Percentiles rank a stretch among this genome's conserved stretches.
These are phyloP conservation scores for Hypoxylon sp. DNA, from an alignment of 2,329 filamentous ascomycete species.

Conservation along the genomic window DNA sequence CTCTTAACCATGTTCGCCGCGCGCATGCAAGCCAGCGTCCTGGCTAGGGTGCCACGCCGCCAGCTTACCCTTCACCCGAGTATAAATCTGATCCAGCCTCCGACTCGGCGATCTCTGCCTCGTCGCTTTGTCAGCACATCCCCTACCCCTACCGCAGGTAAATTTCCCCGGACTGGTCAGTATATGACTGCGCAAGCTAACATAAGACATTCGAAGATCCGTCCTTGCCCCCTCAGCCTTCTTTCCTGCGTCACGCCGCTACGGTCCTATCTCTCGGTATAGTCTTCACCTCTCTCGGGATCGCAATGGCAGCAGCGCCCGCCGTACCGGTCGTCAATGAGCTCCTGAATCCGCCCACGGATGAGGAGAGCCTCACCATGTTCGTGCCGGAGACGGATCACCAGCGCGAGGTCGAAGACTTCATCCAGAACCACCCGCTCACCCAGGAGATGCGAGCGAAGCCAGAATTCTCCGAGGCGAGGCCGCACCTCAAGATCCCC, in stretches of 20 bases:
- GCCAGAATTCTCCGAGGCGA: conserved; percentile 77
- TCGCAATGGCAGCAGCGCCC: conserved; percentile 69
- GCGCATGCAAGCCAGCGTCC: conserved; percentile 41
- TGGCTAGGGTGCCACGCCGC: conserved; percentile 35
- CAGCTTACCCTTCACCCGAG: conserved; percentile 30
- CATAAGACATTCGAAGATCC: conserved; percentile 30
- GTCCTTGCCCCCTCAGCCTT: conserved; percentile 49
- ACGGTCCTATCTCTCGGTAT: conserved; percentile 62
- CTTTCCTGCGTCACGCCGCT: conserved; percentile 61
- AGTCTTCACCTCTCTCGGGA: conserved; percentile 64
- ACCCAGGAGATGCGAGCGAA: conserved; percentile 75
- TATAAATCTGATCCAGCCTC: conserved; percentile 38
- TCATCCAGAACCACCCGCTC: conserved; percentile 82
- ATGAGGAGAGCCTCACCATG: conserved; percentile 78
- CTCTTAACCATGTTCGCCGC: conserved; percentile 38
- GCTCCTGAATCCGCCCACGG: conserved; percentile 67
- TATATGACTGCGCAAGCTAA: conserved; percentile 8
- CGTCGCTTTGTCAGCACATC: conserved; percentile 45
- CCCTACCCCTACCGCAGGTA: conserved; percentile 41
- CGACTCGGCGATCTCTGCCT: conserved; percentile 26
- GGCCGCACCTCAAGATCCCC: conserved; percentile 91
- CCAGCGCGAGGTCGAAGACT: conserved; percentile 73
- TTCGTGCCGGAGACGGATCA: conserved; percentile 71
- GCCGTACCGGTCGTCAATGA: conserved; percentile 63
- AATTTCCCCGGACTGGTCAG: neutral